Percentiles rank a stretch among this genome's conserved stretches.
Evolutionary conservation across 257 asterid species (phyloP).

Genomic region (Cruciata laevipes): DNA sequence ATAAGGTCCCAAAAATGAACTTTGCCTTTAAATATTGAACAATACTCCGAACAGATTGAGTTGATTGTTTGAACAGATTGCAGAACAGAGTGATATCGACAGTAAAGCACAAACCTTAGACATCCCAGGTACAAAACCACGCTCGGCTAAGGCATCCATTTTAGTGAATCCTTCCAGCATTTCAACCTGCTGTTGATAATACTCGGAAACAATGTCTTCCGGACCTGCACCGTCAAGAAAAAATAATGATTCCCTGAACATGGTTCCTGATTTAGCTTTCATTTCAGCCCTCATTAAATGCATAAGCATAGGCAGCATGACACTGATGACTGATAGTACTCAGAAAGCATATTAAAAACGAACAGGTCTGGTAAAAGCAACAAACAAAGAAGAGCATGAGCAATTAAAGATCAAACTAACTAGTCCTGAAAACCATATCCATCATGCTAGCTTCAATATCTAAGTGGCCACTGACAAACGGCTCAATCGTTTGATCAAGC

Average conservation of each 20-base stretch:
- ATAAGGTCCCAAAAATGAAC: not conserved
- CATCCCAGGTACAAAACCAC: constrained; percentile 45
- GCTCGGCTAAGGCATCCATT: constrained; percentile 46
- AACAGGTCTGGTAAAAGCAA: not conserved
- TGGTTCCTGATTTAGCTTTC: not conserved
- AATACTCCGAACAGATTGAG: not conserved
- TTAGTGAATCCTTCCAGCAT: constrained; percentile 45
- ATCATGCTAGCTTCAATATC: not conserved
- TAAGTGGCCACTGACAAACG: not conserved
- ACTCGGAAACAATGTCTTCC: constrained; percentile 42
- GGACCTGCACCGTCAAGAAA: constrained; percentile 27
- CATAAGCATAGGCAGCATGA: not conserved
- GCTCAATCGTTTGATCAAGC: not conserved
- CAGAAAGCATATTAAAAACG: not conserved
- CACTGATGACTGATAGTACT: not conserved
- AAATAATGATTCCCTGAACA: not conserved
- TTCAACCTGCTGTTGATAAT: constrained; percentile 48
- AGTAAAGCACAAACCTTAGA: constrained; percentile 34
- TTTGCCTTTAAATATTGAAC: not conserved
- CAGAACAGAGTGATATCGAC: not conserved
- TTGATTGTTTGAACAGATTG: not conserved
- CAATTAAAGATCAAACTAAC: not conserved
- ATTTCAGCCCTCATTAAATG: not conserved
- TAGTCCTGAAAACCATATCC: not conserved
- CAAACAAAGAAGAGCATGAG: not conserved